Evolutionary conservation across 345 rosid genomes (phyloP), one percentile per base, ranked within the genome.

Genomic region (Aegle marmelos): DNA sequence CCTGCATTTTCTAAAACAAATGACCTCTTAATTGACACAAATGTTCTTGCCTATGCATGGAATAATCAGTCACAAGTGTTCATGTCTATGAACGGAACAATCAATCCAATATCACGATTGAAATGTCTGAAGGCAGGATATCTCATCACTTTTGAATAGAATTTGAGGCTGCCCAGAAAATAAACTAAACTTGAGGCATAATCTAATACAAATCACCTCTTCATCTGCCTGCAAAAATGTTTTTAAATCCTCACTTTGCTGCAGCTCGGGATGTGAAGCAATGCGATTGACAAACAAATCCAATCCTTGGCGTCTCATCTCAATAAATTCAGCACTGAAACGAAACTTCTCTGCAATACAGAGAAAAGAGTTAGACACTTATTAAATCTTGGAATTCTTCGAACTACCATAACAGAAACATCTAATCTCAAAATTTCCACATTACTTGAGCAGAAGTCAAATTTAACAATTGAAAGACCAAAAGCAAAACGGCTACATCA

Each of bases 171-270:
- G 36, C 4, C 31, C 50, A 65, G 50, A 64, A 7, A 57, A 72
- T 63, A 77, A 68, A 65, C 45, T 19, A 27, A 69, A 68, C 1
- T 13, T 34, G 9, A 58, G 24, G 48, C 53, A 76, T 59, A 66
- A 73, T 61, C 54, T 50, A 25, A 28, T 70, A 48, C n/a, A 63
- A 36, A 69, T 62, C 77, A 96, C 99, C 97, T 92, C 98, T 86
- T 96, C 99, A 77, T 96, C 98, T 27, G 91, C 99, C 94, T 91
- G 97, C 86, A 96, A 86, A 86, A 96, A 94, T 67, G 95, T 94
- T 75, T 95, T 92, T 80, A 96, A 86, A 88, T 94, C 99, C 65
- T 94, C 97, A 85, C 98, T 96, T 74, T 86, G 97, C 81, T 85
- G 95, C 84, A 96, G 95, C 87, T 91, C 97, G 25, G 84, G 85